These are phyloP conservation scores for Nicotiana rustica DNA, from an alignment of 305 asterid genomes.

Conservation along the genomic window DNA sequence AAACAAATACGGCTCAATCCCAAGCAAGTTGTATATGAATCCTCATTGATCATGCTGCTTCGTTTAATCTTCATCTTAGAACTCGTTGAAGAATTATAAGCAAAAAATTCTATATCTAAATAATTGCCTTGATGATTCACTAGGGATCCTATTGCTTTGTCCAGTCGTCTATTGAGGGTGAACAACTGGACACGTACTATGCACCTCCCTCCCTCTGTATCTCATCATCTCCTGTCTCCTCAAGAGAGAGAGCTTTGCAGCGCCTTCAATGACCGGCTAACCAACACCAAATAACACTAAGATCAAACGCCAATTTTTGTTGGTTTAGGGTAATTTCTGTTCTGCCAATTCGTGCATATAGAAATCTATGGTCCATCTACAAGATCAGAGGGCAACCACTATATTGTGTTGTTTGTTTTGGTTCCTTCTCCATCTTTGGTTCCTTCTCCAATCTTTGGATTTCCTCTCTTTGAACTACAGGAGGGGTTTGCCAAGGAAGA, in stretches of 20 bases:
- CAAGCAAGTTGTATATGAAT: neutral
- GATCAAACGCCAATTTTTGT: neutral
- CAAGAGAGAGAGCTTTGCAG: neutral
- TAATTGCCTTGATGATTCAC: slow-evolving; percentile 1
- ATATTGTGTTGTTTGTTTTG: neutral
- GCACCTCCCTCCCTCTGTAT: neutral
- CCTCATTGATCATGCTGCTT: neutral
- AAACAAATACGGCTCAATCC: neutral
- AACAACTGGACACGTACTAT: neutral
- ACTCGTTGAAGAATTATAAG: neutral
- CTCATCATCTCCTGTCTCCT: neutral
- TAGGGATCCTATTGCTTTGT: neutral
- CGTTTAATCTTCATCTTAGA: neutral
- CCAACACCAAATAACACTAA: neutral
- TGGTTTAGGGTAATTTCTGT: neutral
- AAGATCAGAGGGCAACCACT: neutral
- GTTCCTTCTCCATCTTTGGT: slow-evolving; percentile 8
- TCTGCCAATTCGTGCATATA: neutral
- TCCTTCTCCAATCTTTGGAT: neutral
- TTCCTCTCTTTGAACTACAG: neutral
- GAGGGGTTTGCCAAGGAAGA: neutral
- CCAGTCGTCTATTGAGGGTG: neutral
- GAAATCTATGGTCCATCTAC: neutral
- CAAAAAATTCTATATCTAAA: neutral
- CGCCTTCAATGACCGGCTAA: neutral